Evolutionary conservation across 768 basidiomycete species (phyloP), one percentile per base, ranked within the genome.

Genomic region (Tulasnella sp.): DNA sequence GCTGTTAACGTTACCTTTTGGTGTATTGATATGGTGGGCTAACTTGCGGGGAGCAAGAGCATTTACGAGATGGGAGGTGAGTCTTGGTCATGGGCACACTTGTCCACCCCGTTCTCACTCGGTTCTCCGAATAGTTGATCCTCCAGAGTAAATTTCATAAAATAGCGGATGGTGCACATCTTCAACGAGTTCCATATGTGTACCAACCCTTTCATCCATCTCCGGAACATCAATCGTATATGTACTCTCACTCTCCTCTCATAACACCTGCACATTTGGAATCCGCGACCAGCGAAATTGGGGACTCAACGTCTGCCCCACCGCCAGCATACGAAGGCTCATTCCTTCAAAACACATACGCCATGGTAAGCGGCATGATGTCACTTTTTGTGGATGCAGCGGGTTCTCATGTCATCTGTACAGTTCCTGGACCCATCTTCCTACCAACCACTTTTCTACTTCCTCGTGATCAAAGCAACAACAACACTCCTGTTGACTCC

Each of bases 361-460:
- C 81, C 5, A 85, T 88, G 85, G 83, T 83, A 54, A 31, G 77
- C 63, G 5, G 39, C 33, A 25, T 7, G 16, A 28, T 24, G 15
- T 29, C 25, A 5, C 24, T 12, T 31, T 22, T 5, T 40, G 7
- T 16, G 5, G 35, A 37, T 19, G 6, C 25, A n/a, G 25, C 7
- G 20, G n/a, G 1, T 40, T 35, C 19, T 12, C 39, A 40, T 40
- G 19, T 19, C 25, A 16, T 45, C 25, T 49, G 19, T 12, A n/a
- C 57, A 86, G 84, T 88, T 88, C 65, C 79, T 80, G 35, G 85
- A 88, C 59, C 67, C 81, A 33, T 83, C 81, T 4, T 83, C 85
- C 15, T 88, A 85, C 64, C 83, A 83, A 67, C 80, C 86, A 0
- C 71, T 89, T 3, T 88, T 89, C 70, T 88, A 89, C 63, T 89